These are phyloP conservation scores for Globisporangium polare DNA, from an alignment of 352 stramenopile species.

Conservation along the genomic window DNA sequence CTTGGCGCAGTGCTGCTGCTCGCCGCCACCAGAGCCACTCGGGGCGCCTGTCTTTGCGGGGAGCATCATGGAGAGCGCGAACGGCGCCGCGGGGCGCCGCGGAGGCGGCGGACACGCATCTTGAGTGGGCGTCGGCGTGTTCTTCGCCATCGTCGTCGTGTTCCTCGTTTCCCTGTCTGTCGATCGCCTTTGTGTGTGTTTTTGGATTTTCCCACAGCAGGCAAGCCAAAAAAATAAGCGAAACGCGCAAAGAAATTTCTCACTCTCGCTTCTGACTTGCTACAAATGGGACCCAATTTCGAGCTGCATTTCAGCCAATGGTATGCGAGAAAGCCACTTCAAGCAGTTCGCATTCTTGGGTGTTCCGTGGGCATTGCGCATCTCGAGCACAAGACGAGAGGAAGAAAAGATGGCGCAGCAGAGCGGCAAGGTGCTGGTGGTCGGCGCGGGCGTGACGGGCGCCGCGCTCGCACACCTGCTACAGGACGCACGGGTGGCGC, in stretches of 20 bases:
- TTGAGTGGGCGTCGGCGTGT: constrained; percentile 5
- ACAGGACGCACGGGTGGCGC: constrained; percentile 25
- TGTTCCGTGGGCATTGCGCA: background rate
- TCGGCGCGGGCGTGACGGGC: constrained; percentile 61
- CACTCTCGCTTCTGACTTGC: background rate
- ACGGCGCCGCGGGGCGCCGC: constrained; percentile 29
- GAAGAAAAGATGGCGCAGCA: constrained; percentile 15
- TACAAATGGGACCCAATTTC: background rate
- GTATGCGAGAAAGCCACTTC: background rate
- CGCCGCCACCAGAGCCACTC: no score
- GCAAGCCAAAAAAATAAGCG: background rate
- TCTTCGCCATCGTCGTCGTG: constrained; percentile 13
- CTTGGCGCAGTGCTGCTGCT: constrained; percentile 9
- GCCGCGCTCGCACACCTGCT: constrained; percentile 48
- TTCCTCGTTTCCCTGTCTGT: background rate
- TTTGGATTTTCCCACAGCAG: background rate
- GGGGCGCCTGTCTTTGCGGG: constrained; percentile 12
- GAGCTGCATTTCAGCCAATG: constrained; percentile 4
- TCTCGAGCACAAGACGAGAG: background rate
- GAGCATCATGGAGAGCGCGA: constrained; percentile 31
- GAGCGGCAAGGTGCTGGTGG: constrained; percentile 44
- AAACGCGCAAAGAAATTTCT: background rate
- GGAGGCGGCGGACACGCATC: constrained; percentile 2
- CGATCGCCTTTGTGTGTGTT: background rate
- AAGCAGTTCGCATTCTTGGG: background rate